Evolutionary conservation across 2,329 filamentous ascomycete genomes (phyloP).

Genomic region (Fusarium sp.): DNA sequence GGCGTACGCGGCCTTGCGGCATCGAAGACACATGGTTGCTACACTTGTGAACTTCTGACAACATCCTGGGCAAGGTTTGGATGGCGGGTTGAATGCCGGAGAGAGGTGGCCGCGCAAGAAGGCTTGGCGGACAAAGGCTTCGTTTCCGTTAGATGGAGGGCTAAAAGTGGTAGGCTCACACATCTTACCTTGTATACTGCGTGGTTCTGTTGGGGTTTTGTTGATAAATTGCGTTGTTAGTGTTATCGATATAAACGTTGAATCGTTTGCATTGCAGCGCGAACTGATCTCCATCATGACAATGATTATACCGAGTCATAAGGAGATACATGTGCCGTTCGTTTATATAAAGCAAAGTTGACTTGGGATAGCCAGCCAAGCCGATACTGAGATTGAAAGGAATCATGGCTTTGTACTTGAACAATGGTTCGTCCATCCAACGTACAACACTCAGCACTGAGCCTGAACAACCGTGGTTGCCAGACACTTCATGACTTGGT

Average conservation of each 20-base stretch:
- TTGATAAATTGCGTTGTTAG: not conserved
- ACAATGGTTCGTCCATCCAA: not conserved
- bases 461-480: not conserved
- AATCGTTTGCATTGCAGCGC: not conserved
- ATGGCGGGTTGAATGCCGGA: conserved; percentile 6
- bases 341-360: not conserved
- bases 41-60: not conserved
- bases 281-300: not conserved
- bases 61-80: conserved; percentile 18
- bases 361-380: rapidly evolving
- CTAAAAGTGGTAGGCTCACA: not conserved
- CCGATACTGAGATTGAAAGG: rapidly evolving
- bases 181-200: conserved; percentile 9
- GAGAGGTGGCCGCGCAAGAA: conserved; percentile 21
- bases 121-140: conserved; percentile 8
- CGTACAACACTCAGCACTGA: not conserved
- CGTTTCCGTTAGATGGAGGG: not conserved
- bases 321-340: not conserved
- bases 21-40: conserved; percentile 11
- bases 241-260: not conserved
- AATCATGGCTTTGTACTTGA: not conserved
- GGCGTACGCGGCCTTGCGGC: not conserved
- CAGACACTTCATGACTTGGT: no score
- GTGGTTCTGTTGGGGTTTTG: not conserved
- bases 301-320: not conserved